Conservation (phyloP, 441 rosid species). For the Sinapis alba region DNA sequence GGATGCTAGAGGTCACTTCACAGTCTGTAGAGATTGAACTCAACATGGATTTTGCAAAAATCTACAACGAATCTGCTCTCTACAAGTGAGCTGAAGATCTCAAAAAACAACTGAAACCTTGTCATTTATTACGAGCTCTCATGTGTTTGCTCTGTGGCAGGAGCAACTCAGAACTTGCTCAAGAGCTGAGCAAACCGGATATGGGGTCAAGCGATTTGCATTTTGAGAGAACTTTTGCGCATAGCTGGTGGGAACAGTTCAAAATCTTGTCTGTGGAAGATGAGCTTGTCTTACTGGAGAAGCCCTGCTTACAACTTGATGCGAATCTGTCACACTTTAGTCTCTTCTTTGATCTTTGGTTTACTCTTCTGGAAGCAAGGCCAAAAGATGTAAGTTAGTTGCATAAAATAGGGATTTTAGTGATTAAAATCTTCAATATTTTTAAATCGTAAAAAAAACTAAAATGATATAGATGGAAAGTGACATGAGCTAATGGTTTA, state of each 20-base stretch:
- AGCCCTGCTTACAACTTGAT: constrained; percentile 60
- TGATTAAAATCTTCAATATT: too few species aligned
- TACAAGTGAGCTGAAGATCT: constrained; percentile 42
- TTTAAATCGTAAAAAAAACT: too few species aligned
- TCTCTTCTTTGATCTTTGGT: constrained; percentile 53
- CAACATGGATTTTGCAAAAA: constrained; percentile 50
- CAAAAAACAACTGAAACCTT: background rate
- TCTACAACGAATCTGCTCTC: constrained; percentile 49
- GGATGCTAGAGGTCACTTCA: constrained; percentile 65
- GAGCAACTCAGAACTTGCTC: constrained; percentile 45
- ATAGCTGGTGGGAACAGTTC: constrained; percentile 60
- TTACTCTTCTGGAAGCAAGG: constrained; percentile 62
- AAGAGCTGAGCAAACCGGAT: constrained; percentile 46
- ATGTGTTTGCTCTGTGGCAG: constrained; percentile 32
- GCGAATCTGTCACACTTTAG: constrained; percentile 37
- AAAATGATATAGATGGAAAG: too few species aligned
- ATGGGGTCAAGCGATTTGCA: constrained; percentile 50
- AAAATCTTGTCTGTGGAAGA: constrained; percentile 72
- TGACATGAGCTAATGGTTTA: too few species aligned
- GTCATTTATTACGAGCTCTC: background rate
- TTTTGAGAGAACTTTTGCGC: constrained; percentile 51
- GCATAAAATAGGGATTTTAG: too few species aligned
- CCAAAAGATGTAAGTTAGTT: constrained; percentile 49
- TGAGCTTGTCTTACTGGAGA: constrained; percentile 65
- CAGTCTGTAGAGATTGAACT: constrained; percentile 53